Evolutionary conservation across 192 early-diverging fungal genomes (phyloP), one percentile per base, ranked within the genome.

Genomic region (Backusella tarrabulga): DNA sequence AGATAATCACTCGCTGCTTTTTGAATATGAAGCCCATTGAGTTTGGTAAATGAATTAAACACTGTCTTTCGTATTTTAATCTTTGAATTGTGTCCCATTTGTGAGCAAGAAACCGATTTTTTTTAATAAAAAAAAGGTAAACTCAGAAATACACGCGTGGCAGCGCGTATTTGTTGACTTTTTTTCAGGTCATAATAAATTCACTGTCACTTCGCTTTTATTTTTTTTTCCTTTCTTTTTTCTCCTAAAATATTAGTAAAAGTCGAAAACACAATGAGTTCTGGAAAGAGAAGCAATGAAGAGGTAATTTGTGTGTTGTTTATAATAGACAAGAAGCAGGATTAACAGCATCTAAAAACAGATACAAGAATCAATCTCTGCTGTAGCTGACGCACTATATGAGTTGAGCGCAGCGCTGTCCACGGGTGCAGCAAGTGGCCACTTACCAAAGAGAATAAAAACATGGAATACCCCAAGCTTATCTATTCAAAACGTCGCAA

Each of bases 1-100:
- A 96, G 81, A 68, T 87, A 93, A 34, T 86, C 84, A 19, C 87
- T 82, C 11, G 96, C 93, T 77, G 94, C 94, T 9, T 89, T 84
- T 67, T 93, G 89, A 2, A 96, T 83, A 46, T 90, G 90, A 42
- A 96, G 91, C 60, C 93, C 91, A 83, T 94, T 90, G 68, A 92
- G 94, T 71, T 92, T 91, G 6, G 90, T 92, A 78, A 97, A 92
- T 6, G 91, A 84, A 71, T 89, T 85, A 76, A 90, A 93, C 77
- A 95, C 92, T 0, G 74, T 32, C 32, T 77, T 71, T n/a, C 41
- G 26, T 11, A 46, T 11, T 44, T 71, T 42, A 19, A 14, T 15
- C 70, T 32, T 71, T 71, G 38, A 9, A 46, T 46, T 32, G 35
- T n/a, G n/a, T 41, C 17, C 35, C 36, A 69, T 69, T 36, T 36